Evolutionary conservation across 2,329 filamentous ascomycete genomes (phyloP).

Genomic region (Venturia oleaginea): DNA sequence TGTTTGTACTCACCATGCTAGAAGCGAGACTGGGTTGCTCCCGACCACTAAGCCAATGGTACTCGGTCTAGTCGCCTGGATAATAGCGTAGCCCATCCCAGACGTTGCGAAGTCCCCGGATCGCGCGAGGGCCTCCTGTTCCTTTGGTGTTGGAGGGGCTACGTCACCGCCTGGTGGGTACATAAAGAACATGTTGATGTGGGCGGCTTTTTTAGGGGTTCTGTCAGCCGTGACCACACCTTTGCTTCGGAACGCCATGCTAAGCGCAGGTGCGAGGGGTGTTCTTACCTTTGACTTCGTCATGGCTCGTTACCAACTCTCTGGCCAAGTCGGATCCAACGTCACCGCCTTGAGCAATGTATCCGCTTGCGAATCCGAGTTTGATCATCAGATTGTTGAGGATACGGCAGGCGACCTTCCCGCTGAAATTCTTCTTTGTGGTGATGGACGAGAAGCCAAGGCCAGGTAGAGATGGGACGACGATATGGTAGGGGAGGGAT

Average conservation of each 20-base stretch:
- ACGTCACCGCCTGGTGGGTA: neutral
- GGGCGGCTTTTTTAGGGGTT: too few relatives aligned
- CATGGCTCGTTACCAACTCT: conserved; percentile 24
- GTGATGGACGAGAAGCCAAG: conserved; percentile 44
- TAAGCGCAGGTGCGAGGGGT: conserved; percentile 14
- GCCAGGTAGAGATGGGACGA: conserved; percentile 47
- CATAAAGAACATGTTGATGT: neutral
- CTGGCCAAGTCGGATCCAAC: conserved; percentile 40
- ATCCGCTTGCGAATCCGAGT: conserved; percentile 40
- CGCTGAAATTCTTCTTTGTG: conserved; percentile 34
- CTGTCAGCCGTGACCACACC: conserved; percentile 36
- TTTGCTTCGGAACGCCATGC: conserved; percentile 28
- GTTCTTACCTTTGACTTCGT: too few relatives aligned
- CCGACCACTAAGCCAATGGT: conserved; percentile 49
- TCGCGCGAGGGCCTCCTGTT: conserved; percentile 31
- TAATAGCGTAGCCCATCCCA: conserved; percentile 41
- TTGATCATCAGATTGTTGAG: conserved; percentile 44
- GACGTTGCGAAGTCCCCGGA: conserved; percentile 30
- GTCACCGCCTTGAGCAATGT: conserved; percentile 50
- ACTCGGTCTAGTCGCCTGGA: conserved; percentile 46
- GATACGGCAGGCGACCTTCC: conserved; percentile 33
- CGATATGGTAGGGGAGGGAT: conserved; percentile 47
- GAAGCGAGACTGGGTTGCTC: conserved; percentile 45
- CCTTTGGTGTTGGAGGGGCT: conserved; percentile 22
- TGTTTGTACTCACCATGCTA: conserved; percentile 37